Conservation (phyloP, 768 basidiomycete species). For the Tremella fuciformis region DNA sequence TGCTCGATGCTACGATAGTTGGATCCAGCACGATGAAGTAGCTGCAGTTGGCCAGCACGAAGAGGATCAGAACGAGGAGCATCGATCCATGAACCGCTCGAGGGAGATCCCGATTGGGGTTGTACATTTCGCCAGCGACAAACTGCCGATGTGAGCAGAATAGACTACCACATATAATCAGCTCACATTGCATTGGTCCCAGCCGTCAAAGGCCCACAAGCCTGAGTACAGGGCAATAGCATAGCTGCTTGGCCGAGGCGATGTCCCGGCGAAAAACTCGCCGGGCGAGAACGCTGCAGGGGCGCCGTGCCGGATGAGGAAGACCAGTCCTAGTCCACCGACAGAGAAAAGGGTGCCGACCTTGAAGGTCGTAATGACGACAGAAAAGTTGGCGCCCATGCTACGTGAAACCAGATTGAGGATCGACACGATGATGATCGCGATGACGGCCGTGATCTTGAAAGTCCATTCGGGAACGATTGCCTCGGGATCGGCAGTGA, state of each 20-base stretch:
- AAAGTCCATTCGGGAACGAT: constrained; percentile 82
- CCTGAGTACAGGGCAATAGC: constrained; percentile 94
- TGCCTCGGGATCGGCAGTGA: constrained; percentile 67
- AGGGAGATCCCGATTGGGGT: constrained; percentile 81
- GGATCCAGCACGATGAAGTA: constrained; percentile 84
- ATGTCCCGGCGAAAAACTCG: constrained; percentile 70
- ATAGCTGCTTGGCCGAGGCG: constrained; percentile 74
- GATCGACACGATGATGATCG: constrained; percentile 68
- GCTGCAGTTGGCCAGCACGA: constrained; percentile 76
- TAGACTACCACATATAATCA: background rate
- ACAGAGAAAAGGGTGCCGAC: constrained; percentile 57
- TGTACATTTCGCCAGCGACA: constrained; percentile 81
- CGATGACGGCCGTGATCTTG: constrained; percentile 75
- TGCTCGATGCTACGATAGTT: constrained; percentile 45
- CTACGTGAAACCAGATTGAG: constrained; percentile 75
- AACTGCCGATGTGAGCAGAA: constrained; percentile 55
- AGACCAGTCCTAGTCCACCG: constrained; percentile 72
- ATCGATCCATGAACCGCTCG: constrained; percentile 87
- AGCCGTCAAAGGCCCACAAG: constrained; percentile 91
- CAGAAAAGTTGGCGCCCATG: constrained; percentile 73
- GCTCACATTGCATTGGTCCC: constrained; percentile 66
- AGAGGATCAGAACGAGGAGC: constrained; percentile 70
- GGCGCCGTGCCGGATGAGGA: constrained; percentile 32
- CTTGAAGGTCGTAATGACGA: constrained; percentile 85
- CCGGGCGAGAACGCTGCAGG: constrained; percentile 43